A percentile compares a stretch with the other conserved stretches of the same genome.
Conservation (phyloP, 2,329 filamentous ascomycete species). For the Dactylellina cionopaga region DNA sequence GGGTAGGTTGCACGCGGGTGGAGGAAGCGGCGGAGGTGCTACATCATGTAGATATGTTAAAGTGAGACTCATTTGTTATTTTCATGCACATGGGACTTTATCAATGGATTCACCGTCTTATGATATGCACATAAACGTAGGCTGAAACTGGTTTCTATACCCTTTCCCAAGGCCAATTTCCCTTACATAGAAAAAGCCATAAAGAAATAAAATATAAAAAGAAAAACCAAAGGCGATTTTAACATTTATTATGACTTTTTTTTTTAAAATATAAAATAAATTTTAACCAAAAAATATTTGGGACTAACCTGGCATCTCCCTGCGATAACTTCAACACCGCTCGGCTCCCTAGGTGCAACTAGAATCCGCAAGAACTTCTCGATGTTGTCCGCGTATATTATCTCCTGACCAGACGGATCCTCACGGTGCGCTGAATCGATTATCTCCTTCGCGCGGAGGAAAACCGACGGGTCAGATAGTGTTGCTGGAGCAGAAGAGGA, state of each 20-base stretch:
- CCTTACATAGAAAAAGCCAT: no score
- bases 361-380: constrained; percentile 28
- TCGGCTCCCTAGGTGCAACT: constrained; percentile 32
- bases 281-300: no score
- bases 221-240: no score
- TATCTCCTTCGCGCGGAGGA: constrained; percentile 34
- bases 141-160: no score
- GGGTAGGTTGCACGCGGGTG: constrained; percentile 43
- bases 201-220: no score
- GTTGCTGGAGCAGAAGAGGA: background rate
- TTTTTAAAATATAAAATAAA: background rate
- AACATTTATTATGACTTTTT: no score
- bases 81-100: background rate
- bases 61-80: background rate
- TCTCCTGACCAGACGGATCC: constrained; percentile 30
- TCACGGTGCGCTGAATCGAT: constrained; percentile 38
- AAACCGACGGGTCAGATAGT: constrained; percentile 18
- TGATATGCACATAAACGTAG: no score
- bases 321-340: constrained; percentile 31
- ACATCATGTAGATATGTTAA: background rate
- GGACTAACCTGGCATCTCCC: constrained; percentile 43
- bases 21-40: constrained; percentile 45
- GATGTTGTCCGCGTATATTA: constrained; percentile 40
- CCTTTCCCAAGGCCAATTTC: no score
- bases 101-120: no score